Conservation (phyloP, 371 early-diverging fungal species). For the Zopfochytrium polystomum region DNA sequence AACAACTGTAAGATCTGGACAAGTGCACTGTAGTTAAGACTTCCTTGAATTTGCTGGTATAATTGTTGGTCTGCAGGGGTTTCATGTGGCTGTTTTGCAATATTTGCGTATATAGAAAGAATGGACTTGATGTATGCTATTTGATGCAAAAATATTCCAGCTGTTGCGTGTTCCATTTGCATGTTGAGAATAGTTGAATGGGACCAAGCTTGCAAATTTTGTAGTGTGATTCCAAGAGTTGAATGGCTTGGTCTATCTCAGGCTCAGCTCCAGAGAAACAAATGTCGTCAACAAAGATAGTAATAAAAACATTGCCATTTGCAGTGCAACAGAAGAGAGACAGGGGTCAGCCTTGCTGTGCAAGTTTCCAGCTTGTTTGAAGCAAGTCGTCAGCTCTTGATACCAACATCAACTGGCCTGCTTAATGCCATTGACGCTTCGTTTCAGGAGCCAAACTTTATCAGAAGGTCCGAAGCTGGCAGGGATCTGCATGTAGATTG, state of each 20-base stretch:
- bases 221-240: not conserved
- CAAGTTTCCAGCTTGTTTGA: not conserved
- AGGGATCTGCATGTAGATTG: slow-evolving; percentile 4
- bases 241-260: not conserved
- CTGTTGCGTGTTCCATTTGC: no score
- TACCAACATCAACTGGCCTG: slow-evolving; percentile 26
- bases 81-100: no score
- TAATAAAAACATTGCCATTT: slow-evolving; percentile 1
- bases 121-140: no score
- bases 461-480: not conserved
- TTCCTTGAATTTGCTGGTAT: slow-evolving; percentile 27
- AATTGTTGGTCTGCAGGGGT: not conserved
- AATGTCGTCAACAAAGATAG: slow-evolving; percentile 28
- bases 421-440: slow-evolving; percentile 24
- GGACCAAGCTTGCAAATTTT: slow-evolving; percentile 11
- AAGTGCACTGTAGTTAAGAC: slow-evolving; percentile 30
- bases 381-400: slow-evolving; percentile 4
- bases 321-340: slow-evolving; percentile 5
- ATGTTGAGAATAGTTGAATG: not conserved
- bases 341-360: slow-evolving; percentile 22
- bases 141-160: no score
- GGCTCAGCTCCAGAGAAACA: slow-evolving; percentile 2
- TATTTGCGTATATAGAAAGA: no score
- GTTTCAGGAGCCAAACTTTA: not conserved
- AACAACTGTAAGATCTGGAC: slow-evolving; percentile 32